Conservation (phyloP, 2,329 filamentous ascomycete species). For the Pleoardoris graminearum region DNA sequence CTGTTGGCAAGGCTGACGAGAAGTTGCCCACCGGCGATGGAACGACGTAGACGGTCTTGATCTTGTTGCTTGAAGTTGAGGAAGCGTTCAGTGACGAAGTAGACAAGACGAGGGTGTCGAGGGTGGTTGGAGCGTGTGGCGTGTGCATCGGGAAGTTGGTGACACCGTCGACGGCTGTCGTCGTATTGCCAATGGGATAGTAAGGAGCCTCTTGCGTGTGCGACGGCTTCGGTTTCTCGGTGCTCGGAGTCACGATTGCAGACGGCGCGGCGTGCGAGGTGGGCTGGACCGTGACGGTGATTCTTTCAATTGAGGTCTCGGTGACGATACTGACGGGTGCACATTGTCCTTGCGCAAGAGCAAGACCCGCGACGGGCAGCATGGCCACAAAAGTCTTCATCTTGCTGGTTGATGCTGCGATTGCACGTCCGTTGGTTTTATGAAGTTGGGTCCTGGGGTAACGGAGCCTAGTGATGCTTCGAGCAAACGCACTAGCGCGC, state of each 20-base stretch:
- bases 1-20: not conserved
- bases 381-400: conserved; percentile 37
- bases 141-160: conserved; percentile 3
- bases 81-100: not conserved
- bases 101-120: conserved; percentile 6
- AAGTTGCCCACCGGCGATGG: conserved; percentile 8
- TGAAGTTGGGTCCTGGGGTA: conserved; percentile 1
- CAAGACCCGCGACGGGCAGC: conserved; percentile 31
- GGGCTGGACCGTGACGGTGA: conserved; percentile 30
- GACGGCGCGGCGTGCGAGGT: conserved; percentile 1
- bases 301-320: conserved; percentile 21
- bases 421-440: conserved; percentile 5
- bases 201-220: not conserved
- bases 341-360: conserved; percentile 30
- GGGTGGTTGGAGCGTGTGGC: conserved; percentile 7
- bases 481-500: conserved; percentile 12
- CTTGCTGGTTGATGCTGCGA: not conserved
- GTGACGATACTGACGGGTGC: conserved; percentile 18
- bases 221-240: not conserved
- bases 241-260: not conserved
- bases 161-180: not conserved
- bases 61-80: conserved; percentile 10
- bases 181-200: conserved; percentile 17
- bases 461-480: not conserved
- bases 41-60: conserved; percentile 20